phyloP scores from a whole-genome alignment of 345 rosid genomes.

The Aquilaria yunnanensis region DNA sequence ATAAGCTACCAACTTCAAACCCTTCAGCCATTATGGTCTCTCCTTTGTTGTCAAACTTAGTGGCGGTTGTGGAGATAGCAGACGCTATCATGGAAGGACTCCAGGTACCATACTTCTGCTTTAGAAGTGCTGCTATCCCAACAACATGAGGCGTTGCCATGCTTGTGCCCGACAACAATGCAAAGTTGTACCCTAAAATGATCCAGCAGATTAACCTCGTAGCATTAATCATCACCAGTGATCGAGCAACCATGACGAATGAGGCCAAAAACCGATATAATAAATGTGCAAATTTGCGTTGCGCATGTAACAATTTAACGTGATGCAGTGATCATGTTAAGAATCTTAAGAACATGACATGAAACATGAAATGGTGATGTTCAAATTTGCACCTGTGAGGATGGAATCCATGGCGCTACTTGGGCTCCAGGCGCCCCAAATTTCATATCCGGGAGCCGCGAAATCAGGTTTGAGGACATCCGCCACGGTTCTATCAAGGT shows the following conservation, averaged over 20 bases:
- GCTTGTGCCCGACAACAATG: slow-evolving; percentile 80
- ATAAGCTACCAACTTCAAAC: slow-evolving; percentile 20
- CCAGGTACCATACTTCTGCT: slow-evolving; percentile 68
- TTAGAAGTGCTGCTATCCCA: slow-evolving; percentile 69
- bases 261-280: no score
- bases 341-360: no score
- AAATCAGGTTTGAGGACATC: slow-evolving; percentile 84
- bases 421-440: slow-evolving; percentile 96
- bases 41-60: slow-evolving; percentile 40
- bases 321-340: no score
- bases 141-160: slow-evolving; percentile 83
- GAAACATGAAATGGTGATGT: no score
- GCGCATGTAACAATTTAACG: no score
- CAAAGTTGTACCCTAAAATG: slow-evolving; percentile 51
- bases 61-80: slow-evolving; percentile 72
- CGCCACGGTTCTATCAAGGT: slow-evolving; percentile 30
- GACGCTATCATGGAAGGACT: slow-evolving; percentile 79
- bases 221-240: no score
- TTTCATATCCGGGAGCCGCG: slow-evolving; percentile 86
- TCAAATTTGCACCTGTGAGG: slow-evolving; percentile 29
- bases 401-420: slow-evolving; percentile 58
- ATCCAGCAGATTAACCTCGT: no score
- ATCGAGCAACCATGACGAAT: no score
- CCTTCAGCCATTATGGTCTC: slow-evolving; percentile 51
- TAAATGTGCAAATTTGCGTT: no score